Conservation (phyloP, 768 basidiomycete species). For the Mycena polygramma region DNA sequence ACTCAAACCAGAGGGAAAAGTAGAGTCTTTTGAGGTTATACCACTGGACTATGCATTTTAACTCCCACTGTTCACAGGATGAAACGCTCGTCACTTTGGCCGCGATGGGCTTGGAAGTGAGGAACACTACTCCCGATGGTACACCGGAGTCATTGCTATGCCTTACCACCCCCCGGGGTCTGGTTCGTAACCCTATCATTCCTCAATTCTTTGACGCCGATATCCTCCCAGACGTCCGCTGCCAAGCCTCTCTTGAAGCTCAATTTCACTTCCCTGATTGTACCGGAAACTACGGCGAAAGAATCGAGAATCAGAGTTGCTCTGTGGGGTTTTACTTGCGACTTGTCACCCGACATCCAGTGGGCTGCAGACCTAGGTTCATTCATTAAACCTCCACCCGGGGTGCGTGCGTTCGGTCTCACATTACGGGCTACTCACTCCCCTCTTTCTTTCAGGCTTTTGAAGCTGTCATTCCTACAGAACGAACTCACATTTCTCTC, state of each 20-base stretch:
- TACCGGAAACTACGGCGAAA: constrained; percentile 76
- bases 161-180: constrained; percentile 66
- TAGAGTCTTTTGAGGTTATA: constrained; percentile 46
- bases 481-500: constrained; percentile 80
- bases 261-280: constrained; percentile 73
- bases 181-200: constrained; percentile 59
- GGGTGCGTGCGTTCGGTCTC: constrained; percentile 64
- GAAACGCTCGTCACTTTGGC: constrained; percentile 76
- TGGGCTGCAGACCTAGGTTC: constrained; percentile 72
- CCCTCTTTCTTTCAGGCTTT: constrained; percentile 69
- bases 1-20: constrained; percentile 79
- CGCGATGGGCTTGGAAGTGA: constrained; percentile 71
- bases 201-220: constrained; percentile 14
- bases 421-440: not conserved
- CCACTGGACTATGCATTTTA: constrained; percentile 2
- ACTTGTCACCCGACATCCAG: constrained; percentile 69
- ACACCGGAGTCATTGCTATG: constrained; percentile 59
- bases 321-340: constrained; percentile 74
- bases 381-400: constrained; percentile 89
- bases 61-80: constrained; percentile 59
- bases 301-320: constrained; percentile 80
- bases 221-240: constrained; percentile 53
- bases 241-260: constrained; percentile 70
- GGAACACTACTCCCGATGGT: constrained; percentile 58
- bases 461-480: constrained; percentile 92